Conservation (phyloP, 1,284 basidiomycete species). For the Tilletia walkeri region DNA sequence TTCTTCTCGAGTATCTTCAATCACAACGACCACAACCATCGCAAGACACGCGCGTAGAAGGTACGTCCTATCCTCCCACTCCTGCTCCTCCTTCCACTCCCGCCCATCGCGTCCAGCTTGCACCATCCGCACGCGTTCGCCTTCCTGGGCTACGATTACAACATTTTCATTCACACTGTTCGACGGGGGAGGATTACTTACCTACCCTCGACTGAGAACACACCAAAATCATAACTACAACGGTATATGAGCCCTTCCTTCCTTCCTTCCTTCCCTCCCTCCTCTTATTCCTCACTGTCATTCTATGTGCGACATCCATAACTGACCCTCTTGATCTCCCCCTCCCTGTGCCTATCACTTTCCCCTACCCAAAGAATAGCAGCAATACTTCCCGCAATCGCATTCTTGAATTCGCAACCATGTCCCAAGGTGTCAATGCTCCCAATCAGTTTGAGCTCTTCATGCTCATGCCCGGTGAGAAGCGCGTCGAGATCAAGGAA, state of each 20-base stretch:
- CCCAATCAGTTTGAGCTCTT: constrained; percentile 87
- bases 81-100: background rate
- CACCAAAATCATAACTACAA: constrained; percentile 43
- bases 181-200: constrained; percentile 8
- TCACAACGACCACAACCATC: background rate
- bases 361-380: background rate
- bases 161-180: constrained; percentile 28
- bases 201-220: constrained; percentile 11
- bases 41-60: background rate
- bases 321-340: background rate
- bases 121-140: background rate
- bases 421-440: constrained; percentile 64
- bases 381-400: background rate
- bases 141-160: constrained; percentile 25
- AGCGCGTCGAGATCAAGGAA: constrained; percentile 83
- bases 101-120: background rate
- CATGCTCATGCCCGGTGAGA: constrained; percentile 87
- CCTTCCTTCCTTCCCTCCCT: background rate
- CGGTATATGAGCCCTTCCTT: constrained; percentile 49
- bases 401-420: background rate
- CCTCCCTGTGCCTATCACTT: background rate
- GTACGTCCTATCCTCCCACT: background rate
- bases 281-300: background rate
- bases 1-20: background rate
- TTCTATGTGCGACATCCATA: background rate